Evolutionary conservation across 2,329 filamentous ascomycete genomes (phyloP).

Genomic region (Coleophoma crateriformis): DNA sequence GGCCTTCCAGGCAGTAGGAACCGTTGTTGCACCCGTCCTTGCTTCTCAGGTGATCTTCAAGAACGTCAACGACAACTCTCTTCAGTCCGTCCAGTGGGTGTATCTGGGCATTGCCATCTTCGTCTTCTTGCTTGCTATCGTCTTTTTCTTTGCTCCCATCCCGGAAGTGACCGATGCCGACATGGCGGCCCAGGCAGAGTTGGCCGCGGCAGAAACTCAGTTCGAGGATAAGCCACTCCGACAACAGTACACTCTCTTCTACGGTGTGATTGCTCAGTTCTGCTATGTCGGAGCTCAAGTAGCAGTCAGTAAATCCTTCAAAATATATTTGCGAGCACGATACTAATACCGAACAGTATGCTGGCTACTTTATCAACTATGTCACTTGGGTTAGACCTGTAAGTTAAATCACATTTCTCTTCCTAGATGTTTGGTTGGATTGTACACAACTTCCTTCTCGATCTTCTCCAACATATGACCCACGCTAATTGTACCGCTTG

Average conservation of each 20-base stretch:
- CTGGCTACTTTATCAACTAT: constrained; percentile 58
- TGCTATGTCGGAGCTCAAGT: constrained; percentile 58
- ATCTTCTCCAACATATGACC: too few species aligned
- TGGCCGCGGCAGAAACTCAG: constrained; percentile 10
- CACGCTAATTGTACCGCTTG: too few species aligned
- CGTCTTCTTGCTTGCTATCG: constrained; percentile 62
- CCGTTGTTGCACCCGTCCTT: constrained; percentile 66
- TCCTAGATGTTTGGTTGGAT: too few species aligned
- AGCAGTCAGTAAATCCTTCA: neutral
- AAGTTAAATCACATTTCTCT: too few species aligned
- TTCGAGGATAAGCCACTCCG: constrained; percentile 15
- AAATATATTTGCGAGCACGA: too few species aligned
- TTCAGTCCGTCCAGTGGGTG: constrained; percentile 76
- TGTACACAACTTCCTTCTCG: too few species aligned
- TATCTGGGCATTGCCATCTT: constrained; percentile 74
- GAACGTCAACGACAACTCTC: constrained; percentile 34
- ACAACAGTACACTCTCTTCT: constrained; percentile 50
- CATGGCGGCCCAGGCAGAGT: constrained; percentile 39
- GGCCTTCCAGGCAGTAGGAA: constrained; percentile 68
- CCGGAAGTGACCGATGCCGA: constrained; percentile 49
- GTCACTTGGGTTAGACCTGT: constrained; percentile 34
- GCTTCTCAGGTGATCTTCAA: constrained; percentile 68
- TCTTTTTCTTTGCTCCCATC: constrained; percentile 62
- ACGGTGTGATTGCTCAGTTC: constrained; percentile 73
- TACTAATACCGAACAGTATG: constrained; percentile 1